Conservation (phyloP, 2,329 filamentous ascomycete species). For the Clonostachys byssicola region DNA sequence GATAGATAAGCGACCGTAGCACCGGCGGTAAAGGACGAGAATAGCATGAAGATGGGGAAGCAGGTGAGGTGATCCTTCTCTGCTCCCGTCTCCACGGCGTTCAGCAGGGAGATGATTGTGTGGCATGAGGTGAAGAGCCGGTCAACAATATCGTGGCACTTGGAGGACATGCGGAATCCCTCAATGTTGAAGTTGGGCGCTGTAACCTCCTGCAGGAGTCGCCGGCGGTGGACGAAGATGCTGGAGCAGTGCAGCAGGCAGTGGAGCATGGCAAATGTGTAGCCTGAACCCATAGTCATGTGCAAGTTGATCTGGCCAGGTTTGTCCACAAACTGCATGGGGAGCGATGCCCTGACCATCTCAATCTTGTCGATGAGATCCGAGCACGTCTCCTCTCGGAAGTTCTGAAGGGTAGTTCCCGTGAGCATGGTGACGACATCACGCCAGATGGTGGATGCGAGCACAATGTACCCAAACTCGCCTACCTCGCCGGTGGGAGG, state of each 20-base stretch:
- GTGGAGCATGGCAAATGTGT: conserved; percentile 60
- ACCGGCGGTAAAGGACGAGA: conserved; percentile 57
- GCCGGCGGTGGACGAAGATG: conserved; percentile 56
- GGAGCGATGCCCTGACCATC: conserved; percentile 46
- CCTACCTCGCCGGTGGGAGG: conserved; percentile 46
- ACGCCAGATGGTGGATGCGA: conserved; percentile 57
- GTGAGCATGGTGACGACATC: conserved; percentile 60
- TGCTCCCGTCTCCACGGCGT: conserved; percentile 48
- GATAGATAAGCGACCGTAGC: conserved; percentile 59
- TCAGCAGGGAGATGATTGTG: conserved; percentile 50
- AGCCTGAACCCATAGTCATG: conserved; percentile 61
- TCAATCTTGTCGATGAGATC: conserved; percentile 51
- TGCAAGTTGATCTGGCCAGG: conserved; percentile 57
- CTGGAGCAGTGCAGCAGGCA: conserved; percentile 57
- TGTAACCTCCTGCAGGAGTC: conserved; percentile 53
- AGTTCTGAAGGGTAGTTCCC: conserved; percentile 43
- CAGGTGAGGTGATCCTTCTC: conserved; percentile 57
- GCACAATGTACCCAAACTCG: conserved; percentile 58
- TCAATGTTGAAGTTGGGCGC: conserved; percentile 47
- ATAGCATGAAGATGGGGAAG: conserved; percentile 61
- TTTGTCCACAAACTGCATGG: conserved; percentile 58
- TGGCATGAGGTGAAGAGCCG: conserved; percentile 55
- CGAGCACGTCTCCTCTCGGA: conserved; percentile 48
- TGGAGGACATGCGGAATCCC: conserved; percentile 44
- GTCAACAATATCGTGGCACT: conserved; percentile 49